Evolutionary conservation across 768 basidiomycete species (phyloP), one percentile per base, ranked within the genome.

Genomic region (Megacollybia marginata): DNA sequence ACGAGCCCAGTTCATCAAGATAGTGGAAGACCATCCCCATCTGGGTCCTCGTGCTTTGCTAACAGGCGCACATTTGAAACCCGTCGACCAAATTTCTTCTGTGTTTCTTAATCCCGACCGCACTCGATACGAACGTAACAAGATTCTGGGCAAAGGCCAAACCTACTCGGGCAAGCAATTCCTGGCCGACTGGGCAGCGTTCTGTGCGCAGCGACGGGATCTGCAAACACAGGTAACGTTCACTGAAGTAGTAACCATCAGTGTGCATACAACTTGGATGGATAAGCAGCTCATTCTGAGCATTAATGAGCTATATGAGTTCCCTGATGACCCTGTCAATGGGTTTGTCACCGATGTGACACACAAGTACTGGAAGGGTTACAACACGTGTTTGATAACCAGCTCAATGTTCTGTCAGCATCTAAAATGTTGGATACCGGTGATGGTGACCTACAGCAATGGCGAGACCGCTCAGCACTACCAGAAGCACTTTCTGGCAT

Each of bases 401-500:
- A 40, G 4, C 4, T 40, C 38, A 5, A 8, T 40, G 2, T 40
- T 40, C 18, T 50, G 48, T 18, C 46, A 32, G 12, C 20, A 49
- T 13, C 38, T 57, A 2, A 33, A 32, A 11, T 51, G 48, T 16
- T 57, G 56, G 56, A 40, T 57, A 2, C 56, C 56, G 13, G 50
- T 40, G 5, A 12, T 57, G 9, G 36, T 57, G 2, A 51, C 56
- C 8, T 57, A 51, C 34, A 12, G 52, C 19, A 54, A 57, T 44
- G 56, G 56, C 6, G 45, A 46, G 13, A 35, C 55, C 11, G 31
- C 53, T 8, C 52, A 50, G 15, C 56, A 57, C 16, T 57, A 54
- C 40, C 33, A 40, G 10, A 20, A 33, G 15, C 56, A 57, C 8
- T 40, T 40, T 8, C 8, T 40, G 2, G 13, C 38, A 3, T 8